Evolutionary conservation across 805 yeast genomes (phyloP).

Genomic region (Cyberlindnera maclurae): DNA sequence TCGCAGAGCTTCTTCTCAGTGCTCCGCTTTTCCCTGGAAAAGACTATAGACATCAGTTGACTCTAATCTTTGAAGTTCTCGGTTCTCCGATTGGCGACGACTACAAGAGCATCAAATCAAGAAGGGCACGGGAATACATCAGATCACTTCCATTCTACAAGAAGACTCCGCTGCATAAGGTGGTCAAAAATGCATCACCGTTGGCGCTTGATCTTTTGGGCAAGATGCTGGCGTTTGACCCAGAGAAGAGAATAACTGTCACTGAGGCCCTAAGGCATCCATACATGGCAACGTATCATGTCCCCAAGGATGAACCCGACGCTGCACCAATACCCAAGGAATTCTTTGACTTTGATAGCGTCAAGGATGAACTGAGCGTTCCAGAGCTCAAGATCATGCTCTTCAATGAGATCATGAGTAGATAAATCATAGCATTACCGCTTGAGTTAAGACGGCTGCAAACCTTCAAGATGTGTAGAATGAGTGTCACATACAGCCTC

Average conservation of each 20-base stretch:
- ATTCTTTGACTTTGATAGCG: constrained; percentile 83
- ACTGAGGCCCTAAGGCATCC: constrained; percentile 83
- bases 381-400: constrained; percentile 72
- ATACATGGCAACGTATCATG: constrained; percentile 75
- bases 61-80: constrained; percentile 73
- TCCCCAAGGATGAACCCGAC: too few relatives aligned
- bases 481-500: too few relatives aligned
- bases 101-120: constrained; percentile 64
- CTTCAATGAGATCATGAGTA: constrained; percentile 61
- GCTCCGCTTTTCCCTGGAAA: constrained; percentile 89
- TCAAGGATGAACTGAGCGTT: constrained; percentile 70
- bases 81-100: constrained; percentile 87
- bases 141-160: constrained; percentile 67
- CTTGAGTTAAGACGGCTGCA: too few relatives aligned
- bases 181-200: constrained; percentile 46
- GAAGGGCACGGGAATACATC: constrained; percentile 85
- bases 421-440: not conserved
- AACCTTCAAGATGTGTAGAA: too few relatives aligned
- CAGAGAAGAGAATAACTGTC: constrained; percentile 74
- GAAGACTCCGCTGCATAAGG: constrained; percentile 42
- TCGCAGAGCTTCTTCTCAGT: constrained; percentile 84
- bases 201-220: constrained; percentile 56
- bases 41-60: constrained; percentile 87
- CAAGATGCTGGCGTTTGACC: constrained; percentile 76
- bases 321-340: constrained; percentile 81